Evolutionary conservation across 2,329 filamentous ascomycete species (phyloP).

Genomic region (Hypoxylon sp.): DNA sequence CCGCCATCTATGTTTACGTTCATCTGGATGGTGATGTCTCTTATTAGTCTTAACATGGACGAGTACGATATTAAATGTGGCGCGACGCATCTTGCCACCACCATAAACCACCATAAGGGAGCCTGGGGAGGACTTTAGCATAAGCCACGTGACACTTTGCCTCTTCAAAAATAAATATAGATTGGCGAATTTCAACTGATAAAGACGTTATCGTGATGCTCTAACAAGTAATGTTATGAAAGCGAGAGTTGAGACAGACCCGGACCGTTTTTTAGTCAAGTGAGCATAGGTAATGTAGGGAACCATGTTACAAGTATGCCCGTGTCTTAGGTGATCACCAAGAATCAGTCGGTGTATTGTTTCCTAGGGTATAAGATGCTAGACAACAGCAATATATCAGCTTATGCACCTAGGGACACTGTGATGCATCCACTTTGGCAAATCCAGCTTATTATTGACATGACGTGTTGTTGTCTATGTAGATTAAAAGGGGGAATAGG

Average conservation of each 20-base stretch:
- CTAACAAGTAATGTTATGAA: conserved; percentile 10
- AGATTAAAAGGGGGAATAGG: conserved; percentile 12
- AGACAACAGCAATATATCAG: not conserved
- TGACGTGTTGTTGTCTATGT: conserved; percentile 21
- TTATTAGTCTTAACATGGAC: not conserved
- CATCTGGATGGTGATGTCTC: not conserved
- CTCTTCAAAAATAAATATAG: not conserved
- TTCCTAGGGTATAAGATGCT: not conserved
- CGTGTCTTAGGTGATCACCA: conserved; percentile 14
- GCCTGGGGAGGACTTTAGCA: no score
- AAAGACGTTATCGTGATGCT: not conserved
- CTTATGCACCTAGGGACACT: not conserved
- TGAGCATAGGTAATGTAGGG: conserved; percentile 12
- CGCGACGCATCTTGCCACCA: not conserved
- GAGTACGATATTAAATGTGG: not conserved
- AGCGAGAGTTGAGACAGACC: conserved; percentile 14
- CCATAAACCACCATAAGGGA: not conserved
- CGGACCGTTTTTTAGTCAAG: conserved; percentile 24
- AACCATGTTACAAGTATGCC: not conserved
- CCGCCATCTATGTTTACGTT: not conserved
- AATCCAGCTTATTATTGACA: conserved; percentile 14
- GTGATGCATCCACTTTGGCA: conserved; percentile 8
- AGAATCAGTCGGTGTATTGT: conserved; percentile 17
- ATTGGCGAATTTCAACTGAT: not conserved
- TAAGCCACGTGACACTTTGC: not conserved